A percentile compares a stretch with the other conserved stretches of the same genome.
Evolutionary conservation across 805 yeast genomes (phyloP).

Genomic region (Debaryomyces maramus): DNA sequence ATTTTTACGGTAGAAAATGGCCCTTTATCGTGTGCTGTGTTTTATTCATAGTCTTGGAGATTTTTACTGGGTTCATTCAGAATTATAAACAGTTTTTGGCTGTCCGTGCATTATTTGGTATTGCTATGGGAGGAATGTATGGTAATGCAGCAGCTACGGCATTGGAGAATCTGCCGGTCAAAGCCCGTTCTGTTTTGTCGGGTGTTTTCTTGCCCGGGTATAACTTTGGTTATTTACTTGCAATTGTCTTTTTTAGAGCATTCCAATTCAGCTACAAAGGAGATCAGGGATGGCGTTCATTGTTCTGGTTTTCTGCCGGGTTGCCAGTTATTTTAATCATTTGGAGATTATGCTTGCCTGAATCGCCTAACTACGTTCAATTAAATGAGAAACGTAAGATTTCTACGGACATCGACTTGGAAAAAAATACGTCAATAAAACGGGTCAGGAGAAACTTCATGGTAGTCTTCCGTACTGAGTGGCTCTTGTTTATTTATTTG

Average conservation of each 20-base stretch:
- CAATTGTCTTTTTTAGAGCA: conserved; percentile 64
- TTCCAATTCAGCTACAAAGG: conserved; percentile 50
- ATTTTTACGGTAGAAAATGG: conserved; percentile 60
- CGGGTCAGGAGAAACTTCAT: conserved; percentile 7
- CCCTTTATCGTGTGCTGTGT: conserved; percentile 49
- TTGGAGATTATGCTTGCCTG: conserved; percentile 35
- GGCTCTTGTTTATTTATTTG: conserved; percentile 60
- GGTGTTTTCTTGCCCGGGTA: conserved; percentile 82
- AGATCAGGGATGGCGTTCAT: conserved; percentile 59
- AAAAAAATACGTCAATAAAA: not conserved
- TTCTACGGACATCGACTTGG: conserved; percentile 2
- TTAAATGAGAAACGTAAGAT: conserved; percentile 15
- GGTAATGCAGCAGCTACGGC: conserved; percentile 56
- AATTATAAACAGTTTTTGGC: conserved; percentile 58
- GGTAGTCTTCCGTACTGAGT: conserved; percentile 41
- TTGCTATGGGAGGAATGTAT: conserved; percentile 56
- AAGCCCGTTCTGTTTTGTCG: conserved; percentile 57
- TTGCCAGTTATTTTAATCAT: conserved; percentile 36
- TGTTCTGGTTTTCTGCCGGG: conserved; percentile 70
- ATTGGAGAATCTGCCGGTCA: conserved; percentile 53
- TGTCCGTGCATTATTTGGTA: conserved; percentile 62
- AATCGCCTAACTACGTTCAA: conserved; percentile 52
- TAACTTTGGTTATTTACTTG: conserved; percentile 65
- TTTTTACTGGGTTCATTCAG: conserved; percentile 63
- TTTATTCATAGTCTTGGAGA: conserved; percentile 52